Evolutionary conservation across 2,329 filamentous ascomycete genomes (phyloP).

Genomic region (Tolypocladium amazonense): DNA sequence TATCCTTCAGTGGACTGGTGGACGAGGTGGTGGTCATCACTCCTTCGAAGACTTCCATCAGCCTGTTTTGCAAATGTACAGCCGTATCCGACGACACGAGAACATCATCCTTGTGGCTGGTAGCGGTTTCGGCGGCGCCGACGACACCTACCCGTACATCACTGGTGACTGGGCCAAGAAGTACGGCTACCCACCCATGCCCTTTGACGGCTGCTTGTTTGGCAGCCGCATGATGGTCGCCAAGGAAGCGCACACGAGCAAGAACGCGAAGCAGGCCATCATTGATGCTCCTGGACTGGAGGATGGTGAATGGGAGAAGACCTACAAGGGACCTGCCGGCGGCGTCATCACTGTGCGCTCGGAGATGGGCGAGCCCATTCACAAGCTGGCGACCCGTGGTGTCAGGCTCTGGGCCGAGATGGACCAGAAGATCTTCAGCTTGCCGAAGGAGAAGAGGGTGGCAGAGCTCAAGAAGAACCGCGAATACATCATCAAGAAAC

Average conservation of each 20-base stretch:
- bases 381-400: slow-evolving; percentile 95
- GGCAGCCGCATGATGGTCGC: slow-evolving; percentile 92
- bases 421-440: slow-evolving; percentile 94
- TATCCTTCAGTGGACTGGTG: slow-evolving; percentile 89
- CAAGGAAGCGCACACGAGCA: slow-evolving; percentile 83
- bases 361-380: slow-evolving; percentile 98
- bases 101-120: slow-evolving; percentile 87
- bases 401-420: slow-evolving; percentile 97
- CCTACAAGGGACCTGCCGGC: slow-evolving; percentile 82
- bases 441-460: slow-evolving; percentile 90
- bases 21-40: slow-evolving; percentile 87
- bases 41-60: slow-evolving; percentile 94
- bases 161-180: slow-evolving; percentile 81
- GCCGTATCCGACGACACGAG: slow-evolving; percentile 70
- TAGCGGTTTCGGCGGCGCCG: slow-evolving; percentile 81
- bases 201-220: slow-evolving; percentile 84
- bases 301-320: slow-evolving; percentile 81
- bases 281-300: slow-evolving; percentile 74
- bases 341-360: slow-evolving; percentile 94
- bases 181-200: slow-evolving; percentile 85
- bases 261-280: slow-evolving; percentile 81
- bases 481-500: slow-evolving; percentile 86
- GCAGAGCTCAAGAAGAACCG: slow-evolving; percentile 80
- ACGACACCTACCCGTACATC: slow-evolving; percentile 87
- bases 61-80: slow-evolving; percentile 84